phyloP scores from a whole-genome alignment of 1,284 basidiomycete species.

The Pterulicium gracile region DNA sequence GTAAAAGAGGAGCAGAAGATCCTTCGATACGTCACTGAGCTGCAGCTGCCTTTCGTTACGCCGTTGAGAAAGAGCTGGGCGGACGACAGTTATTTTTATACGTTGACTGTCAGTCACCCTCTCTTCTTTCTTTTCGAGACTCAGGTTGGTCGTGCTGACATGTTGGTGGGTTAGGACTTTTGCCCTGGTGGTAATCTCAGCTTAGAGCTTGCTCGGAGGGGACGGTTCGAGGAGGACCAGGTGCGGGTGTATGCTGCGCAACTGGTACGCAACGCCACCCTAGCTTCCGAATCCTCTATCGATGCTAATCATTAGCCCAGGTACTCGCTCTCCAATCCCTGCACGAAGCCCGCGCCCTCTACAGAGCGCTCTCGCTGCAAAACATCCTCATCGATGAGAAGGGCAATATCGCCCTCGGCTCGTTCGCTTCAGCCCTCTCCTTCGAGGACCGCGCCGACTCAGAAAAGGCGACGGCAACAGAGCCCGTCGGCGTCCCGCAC shows the following conservation, averaged over 20 bases:
- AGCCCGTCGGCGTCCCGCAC: neutral
- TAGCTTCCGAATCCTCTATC: neutral
- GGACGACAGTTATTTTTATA: conserved; percentile 1
- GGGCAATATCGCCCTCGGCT: neutral
- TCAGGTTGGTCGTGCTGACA: neutral
- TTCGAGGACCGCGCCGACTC: neutral
- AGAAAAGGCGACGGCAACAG: neutral
- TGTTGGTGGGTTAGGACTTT: neutral
- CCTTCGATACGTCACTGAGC: neutral
- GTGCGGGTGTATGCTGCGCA: neutral
- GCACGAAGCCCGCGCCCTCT: neutral
- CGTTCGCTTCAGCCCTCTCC: neutral
- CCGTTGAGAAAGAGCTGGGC: neutral
- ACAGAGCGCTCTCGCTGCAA: neutral
- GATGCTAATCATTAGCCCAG: neutral
- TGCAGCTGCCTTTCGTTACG: neutral
- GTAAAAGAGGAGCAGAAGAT: neutral
- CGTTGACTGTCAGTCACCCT: neutral
- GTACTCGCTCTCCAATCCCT: neutral
- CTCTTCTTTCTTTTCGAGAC: neutral
- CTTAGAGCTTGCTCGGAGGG: neutral
- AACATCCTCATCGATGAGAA: neutral
- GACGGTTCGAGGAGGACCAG: neutral
- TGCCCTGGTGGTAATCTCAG: neutral
- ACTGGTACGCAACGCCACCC: neutral